Evolutionary conservation across 495 filamentous ascomycete genomes (phyloP).

Genomic region (Echria macrotheca): DNA sequence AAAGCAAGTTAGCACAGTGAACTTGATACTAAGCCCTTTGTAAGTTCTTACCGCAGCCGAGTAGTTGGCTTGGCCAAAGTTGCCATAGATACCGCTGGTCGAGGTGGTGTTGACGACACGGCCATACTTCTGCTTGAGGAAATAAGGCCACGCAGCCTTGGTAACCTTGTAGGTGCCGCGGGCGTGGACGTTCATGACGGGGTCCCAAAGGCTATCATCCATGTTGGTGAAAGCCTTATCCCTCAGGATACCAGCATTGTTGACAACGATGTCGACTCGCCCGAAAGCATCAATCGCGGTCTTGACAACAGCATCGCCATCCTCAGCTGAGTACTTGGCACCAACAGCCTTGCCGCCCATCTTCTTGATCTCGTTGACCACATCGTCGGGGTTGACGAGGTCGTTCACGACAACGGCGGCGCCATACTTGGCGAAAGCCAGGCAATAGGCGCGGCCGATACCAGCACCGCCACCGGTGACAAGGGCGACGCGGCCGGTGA

Average conservation of each 20-base stretch:
- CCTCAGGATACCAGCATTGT: constrained; percentile 95
- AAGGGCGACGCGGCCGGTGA: constrained; percentile 85
- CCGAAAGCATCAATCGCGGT: constrained; percentile 89
- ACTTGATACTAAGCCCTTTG: neutral
- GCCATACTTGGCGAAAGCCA: constrained; percentile 85
- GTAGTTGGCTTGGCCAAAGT: constrained; percentile 99
- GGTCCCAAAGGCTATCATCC: constrained; percentile 90
- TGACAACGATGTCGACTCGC: constrained; percentile 88
- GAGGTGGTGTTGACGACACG: constrained; percentile 94
- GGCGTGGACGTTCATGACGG: constrained; percentile 87
- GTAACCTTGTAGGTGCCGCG: constrained; percentile 95
- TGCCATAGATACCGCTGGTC: constrained; percentile 96
- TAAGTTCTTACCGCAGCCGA: constrained; percentile 75
- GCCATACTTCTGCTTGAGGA: constrained; percentile 98
- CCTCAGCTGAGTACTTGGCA: constrained; percentile 90
- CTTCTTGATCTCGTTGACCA: constrained; percentile 88
- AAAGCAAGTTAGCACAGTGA: constrained; percentile 17
- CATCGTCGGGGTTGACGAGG: constrained; percentile 83
- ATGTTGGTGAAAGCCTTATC: constrained; percentile 99
- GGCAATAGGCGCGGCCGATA: constrained; percentile 86
- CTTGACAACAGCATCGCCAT: constrained; percentile 90
- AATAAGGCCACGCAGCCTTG: constrained; percentile 96
- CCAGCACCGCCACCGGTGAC: constrained; percentile 91
- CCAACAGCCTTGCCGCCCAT: constrained; percentile 85
- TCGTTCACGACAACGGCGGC: constrained; percentile 95